Conservation (phyloP, 1,139 yeast genomes). For the Geotrichum restrictum region DNA sequence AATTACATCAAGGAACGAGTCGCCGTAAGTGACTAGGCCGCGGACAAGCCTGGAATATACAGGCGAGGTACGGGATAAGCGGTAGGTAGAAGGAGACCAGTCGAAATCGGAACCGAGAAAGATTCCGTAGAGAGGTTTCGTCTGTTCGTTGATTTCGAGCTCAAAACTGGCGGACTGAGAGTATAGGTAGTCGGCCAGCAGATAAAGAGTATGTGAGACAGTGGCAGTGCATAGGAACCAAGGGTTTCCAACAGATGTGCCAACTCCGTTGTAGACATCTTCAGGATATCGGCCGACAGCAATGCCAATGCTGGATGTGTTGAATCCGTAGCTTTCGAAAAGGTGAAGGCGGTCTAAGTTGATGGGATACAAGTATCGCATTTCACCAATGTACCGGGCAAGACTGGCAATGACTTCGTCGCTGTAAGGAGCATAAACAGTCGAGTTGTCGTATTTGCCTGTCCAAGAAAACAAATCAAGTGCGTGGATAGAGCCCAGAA, state of each 20-base stretch:
- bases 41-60: constrained; percentile 25
- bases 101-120: constrained; percentile 23
- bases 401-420: constrained; percentile 33
- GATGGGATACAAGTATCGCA: constrained; percentile 72
- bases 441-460: constrained; percentile 35
- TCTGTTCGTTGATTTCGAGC: constrained; percentile 34
- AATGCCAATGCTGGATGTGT: constrained; percentile 45
- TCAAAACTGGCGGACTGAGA: constrained; percentile 35
- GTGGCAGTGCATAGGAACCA: constrained; percentile 90
- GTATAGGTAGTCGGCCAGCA: constrained; percentile 39
- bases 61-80: constrained; percentile 19
- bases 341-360: constrained; percentile 50
- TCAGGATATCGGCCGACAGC: constrained; percentile 93
- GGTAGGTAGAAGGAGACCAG: constrained; percentile 9
- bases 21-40: constrained; percentile 48
- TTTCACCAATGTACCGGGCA: constrained; percentile 47
- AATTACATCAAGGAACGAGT: constrained; percentile 69
- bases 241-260: constrained; percentile 81
- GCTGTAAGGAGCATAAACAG: constrained; percentile 33
- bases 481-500: constrained; percentile 54
- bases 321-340: constrained; percentile 27
- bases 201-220: constrained; percentile 58
- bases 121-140: constrained; percentile 29
- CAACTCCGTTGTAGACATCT: constrained; percentile 81
- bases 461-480: constrained; percentile 54